Percentiles rank a stretch among this genome's conserved stretches.
Conservation (phyloP, 768 basidiomycete species). For the Xanthoconium stramineum region DNA sequence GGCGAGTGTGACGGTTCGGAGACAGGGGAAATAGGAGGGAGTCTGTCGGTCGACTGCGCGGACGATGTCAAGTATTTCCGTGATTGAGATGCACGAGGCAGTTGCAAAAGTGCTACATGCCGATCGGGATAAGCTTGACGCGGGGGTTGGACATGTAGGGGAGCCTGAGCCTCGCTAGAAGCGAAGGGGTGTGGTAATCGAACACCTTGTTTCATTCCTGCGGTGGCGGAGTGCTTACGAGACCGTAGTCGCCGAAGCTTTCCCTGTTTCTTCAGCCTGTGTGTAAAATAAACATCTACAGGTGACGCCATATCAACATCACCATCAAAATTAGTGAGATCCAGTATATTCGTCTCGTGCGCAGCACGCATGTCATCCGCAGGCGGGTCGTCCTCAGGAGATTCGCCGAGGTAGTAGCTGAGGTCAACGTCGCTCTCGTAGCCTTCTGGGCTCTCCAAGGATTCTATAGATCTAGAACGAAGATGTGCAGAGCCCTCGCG, state of each 20-base stretch:
- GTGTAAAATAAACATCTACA: constrained; percentile 53
- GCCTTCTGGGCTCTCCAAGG: constrained; percentile 32
- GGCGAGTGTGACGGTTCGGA: constrained; percentile 15
- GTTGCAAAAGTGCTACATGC: background rate
- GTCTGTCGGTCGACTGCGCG: constrained; percentile 20
- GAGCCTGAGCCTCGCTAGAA: background rate
- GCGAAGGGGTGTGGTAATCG: background rate
- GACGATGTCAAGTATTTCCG: constrained; percentile 3
- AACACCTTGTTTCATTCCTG: constrained; percentile 12
- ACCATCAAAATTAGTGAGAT: constrained; percentile 77
- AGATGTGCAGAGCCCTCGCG: constrained; percentile 5
- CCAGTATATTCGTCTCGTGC: constrained; percentile 52
- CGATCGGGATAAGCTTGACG: background rate
- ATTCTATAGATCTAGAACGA: constrained; percentile 21
- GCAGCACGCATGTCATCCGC: constrained; percentile 33
- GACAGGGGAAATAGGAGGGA: constrained; percentile 18
- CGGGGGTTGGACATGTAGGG: background rate
- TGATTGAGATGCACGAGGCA: background rate
- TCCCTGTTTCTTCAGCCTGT: constrained; percentile 57
- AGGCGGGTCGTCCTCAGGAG: constrained; percentile 28
- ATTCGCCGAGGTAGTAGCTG: constrained; percentile 40
- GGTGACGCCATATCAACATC: constrained; percentile 59
- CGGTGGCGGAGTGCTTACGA: constrained; percentile 23
- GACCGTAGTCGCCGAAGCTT: constrained; percentile 51
- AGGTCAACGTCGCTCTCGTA: constrained; percentile 38